These are phyloP conservation scores for Cyamopsis tetragonoloba DNA, from an alignment of 306 rosid species.

Conservation along the genomic window DNA sequence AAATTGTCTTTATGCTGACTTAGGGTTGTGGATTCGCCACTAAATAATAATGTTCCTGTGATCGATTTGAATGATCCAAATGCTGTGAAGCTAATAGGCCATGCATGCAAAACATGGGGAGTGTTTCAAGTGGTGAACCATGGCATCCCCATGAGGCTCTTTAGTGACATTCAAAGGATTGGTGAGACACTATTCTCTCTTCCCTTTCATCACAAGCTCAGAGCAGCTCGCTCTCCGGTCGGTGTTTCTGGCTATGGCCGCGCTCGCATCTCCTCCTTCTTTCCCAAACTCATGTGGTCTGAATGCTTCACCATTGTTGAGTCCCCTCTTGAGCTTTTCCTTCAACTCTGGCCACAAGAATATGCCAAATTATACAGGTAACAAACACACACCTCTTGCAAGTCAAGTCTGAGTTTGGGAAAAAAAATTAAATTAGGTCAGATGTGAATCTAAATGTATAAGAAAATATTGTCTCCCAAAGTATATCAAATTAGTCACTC, in stretches of 20 bases:
- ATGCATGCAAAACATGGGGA: slow-evolving; percentile 77
- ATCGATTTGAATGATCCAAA: slow-evolving; percentile 53
- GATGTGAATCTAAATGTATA: too few relatives aligned
- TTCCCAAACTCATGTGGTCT: slow-evolving; percentile 86
- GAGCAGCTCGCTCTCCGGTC: slow-evolving; percentile 62
- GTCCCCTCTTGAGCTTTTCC: slow-evolving; percentile 64
- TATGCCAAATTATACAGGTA: slow-evolving; percentile 55
- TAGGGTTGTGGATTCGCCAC: too few relatives aligned
- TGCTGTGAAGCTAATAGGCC: slow-evolving; percentile 41
- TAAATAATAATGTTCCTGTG: slow-evolving; percentile 36
- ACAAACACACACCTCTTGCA: neutral
- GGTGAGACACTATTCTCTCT: slow-evolving; percentile 52
- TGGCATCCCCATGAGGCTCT: slow-evolving; percentile 43
- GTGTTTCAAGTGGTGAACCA: slow-evolving; percentile 67
- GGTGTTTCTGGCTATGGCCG: slow-evolving; percentile 70
- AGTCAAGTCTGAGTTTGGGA: too few relatives aligned
- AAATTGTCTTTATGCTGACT: too few relatives aligned
- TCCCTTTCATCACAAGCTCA: slow-evolving; percentile 48
- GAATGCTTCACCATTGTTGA: slow-evolving; percentile 77
- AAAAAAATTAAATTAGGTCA: too few relatives aligned
- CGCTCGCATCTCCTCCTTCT: slow-evolving; percentile 71
- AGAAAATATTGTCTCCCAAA: too few relatives aligned
- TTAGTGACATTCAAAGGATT: slow-evolving; percentile 35
- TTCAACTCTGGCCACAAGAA: slow-evolving; percentile 73
- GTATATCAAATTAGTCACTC: too few relatives aligned